Evolutionary conservation across 768 basidiomycete species (phyloP).

Genomic region (Daedaleopsis sinensis): DNA sequence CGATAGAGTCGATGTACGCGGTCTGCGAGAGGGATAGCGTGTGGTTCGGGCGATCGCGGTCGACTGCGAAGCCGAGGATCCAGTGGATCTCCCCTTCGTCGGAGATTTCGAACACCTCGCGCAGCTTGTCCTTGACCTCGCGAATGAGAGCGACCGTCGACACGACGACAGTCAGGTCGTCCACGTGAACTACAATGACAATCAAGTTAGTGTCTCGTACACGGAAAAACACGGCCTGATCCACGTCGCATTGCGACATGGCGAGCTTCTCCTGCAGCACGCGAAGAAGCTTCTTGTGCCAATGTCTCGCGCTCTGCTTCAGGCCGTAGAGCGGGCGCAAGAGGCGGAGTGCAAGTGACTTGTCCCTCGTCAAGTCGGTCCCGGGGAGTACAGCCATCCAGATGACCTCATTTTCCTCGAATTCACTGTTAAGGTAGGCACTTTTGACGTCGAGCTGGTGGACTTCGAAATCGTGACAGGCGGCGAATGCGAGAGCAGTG

Average conservation of each 20-base stretch:
- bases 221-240: conserved; percentile 23
- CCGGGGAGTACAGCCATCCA: conserved; percentile 20
- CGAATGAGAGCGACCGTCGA: no score
- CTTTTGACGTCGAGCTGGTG: conserved; percentile 38
- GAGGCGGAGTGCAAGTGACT: background rate
- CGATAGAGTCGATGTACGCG: no score
- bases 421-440: conserved; percentile 30
- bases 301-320: no score
- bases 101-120: no score
- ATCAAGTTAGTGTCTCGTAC: background rate
- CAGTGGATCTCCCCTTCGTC: no score
- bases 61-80: no score
- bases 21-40: no score
- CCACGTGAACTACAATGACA: conserved; percentile 1
- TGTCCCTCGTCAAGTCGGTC: background rate
- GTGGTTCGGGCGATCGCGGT: no score
- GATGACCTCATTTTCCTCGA: conserved; percentile 24
- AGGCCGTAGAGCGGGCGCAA: no score
- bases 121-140: no score
- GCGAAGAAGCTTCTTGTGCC: no score
- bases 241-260: conserved; percentile 5
- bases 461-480: conserved; percentile 28
- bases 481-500: conserved; percentile 35
- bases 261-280: conserved; percentile 10
- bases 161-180: no score